Evolutionary conservation across 495 filamentous ascomycete genomes (phyloP).

Genomic region (Hypoxylon crocopeplum): DNA sequence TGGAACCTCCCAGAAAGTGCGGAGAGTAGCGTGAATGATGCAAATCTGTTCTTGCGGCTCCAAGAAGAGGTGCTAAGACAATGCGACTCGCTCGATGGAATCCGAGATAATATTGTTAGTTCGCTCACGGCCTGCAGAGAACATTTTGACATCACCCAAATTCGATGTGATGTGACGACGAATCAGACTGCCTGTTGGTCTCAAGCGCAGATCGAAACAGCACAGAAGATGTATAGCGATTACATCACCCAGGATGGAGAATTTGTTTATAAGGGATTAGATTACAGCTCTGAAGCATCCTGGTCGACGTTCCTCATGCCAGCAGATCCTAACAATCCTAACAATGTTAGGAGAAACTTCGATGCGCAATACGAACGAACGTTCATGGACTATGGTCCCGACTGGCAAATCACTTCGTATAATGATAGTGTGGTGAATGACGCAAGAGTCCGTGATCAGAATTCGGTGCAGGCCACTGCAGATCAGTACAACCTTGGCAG

Average conservation of each 20-base stretch:
- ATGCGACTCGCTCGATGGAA: constrained; percentile 67
- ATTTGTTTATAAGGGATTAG: constrained; percentile 59
- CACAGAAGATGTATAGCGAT: constrained; percentile 59
- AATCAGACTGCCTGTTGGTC: constrained; percentile 57
- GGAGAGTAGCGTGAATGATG: constrained; percentile 54
- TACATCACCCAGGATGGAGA: constrained; percentile 57
- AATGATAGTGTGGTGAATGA: constrained; percentile 44
- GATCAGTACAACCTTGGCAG: constrained; percentile 53
- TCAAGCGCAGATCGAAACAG: constrained; percentile 58
- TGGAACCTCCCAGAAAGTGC: constrained; percentile 48
- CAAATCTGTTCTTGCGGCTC: constrained; percentile 55
- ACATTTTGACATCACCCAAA: constrained; percentile 44
- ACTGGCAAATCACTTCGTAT: constrained; percentile 45
- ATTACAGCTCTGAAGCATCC: constrained; percentile 48
- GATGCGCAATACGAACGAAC: constrained; percentile 48
- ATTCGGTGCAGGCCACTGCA: constrained; percentile 50
- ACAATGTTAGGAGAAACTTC: constrained; percentile 38
- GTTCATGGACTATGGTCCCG: constrained; percentile 46
- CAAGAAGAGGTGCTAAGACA: constrained; percentile 65
- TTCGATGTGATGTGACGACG: constrained; percentile 51
- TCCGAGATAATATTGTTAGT: constrained; percentile 65
- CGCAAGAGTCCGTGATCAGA: constrained; percentile 38
- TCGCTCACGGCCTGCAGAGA: constrained; percentile 62
- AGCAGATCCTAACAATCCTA: constrained; percentile 30
- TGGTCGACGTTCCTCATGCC: constrained; percentile 43